These are phyloP conservation scores for Platanthera guangdongensis DNA, from an alignment of 106 monocot species.

Conservation along the genomic window DNA sequence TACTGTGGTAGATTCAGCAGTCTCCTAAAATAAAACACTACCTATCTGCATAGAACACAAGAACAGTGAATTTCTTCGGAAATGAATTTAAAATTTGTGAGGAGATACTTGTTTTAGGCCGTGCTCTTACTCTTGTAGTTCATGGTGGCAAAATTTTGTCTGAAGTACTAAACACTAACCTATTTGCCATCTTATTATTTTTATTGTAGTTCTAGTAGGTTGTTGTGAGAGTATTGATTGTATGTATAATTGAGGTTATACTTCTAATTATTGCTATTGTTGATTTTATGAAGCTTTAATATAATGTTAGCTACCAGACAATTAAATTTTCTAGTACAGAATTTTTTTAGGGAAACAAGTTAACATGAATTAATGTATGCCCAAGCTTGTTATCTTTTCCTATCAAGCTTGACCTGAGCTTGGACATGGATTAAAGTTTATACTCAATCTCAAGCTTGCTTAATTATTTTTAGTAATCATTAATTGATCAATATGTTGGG, in stretches of 20 bases:
- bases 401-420: too few species aligned
- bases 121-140: background rate
- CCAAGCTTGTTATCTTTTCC: too few species aligned
- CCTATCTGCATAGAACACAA: too few species aligned
- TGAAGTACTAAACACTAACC: background rate
- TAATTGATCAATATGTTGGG: too few species aligned
- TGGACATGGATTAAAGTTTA: too few species aligned
- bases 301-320: background rate
- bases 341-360: background rate
- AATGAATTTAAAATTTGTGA: too few species aligned
- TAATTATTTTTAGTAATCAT: too few species aligned
- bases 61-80: too few species aligned
- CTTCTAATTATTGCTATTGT: background rate
- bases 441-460: too few species aligned
- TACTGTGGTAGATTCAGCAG: background rate
- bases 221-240: background rate
- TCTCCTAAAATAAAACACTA: too few species aligned
- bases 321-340: background rate
- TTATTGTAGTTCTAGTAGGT: background rate
- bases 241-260: background rate
- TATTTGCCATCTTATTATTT: background rate
- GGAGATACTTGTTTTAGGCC: too few species aligned
- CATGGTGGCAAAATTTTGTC: background rate
- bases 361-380: too few species aligned
- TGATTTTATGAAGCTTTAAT: background rate